These are phyloP conservation scores for Pseudozyma pruni DNA, from an alignment of 1,284 basidiomycete species.

Conservation along the genomic window DNA sequence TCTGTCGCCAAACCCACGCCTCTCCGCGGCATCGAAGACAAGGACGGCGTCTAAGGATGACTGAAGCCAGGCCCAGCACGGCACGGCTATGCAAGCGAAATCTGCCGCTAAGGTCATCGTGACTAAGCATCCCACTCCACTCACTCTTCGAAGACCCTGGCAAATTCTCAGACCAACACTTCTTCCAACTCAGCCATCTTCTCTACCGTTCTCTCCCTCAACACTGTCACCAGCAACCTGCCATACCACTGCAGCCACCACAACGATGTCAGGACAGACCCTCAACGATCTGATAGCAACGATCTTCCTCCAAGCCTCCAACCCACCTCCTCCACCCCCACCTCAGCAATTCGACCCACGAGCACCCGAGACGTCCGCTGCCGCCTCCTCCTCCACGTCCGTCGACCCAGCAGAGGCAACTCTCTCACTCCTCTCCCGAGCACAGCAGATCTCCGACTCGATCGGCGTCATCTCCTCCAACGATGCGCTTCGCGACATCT, in stretches of 20 bases:
- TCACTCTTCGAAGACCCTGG: too few relatives aligned
- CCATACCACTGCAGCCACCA: neutral
- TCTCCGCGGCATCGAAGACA: too few relatives aligned
- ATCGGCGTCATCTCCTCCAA: slow-evolving; percentile 50
- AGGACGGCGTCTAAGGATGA: too few relatives aligned
- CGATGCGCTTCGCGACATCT: slow-evolving; percentile 54
- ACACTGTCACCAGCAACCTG: neutral
- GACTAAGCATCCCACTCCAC: slow-evolving; percentile 1
- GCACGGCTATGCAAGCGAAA: too few relatives aligned
- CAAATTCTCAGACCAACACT: slow-evolving; percentile 25
- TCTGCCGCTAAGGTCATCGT: neutral
- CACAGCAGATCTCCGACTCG: slow-evolving; percentile 48
- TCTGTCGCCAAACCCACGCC: too few relatives aligned
- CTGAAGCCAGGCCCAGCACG: neutral
- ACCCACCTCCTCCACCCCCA: slow-evolving; percentile 34
- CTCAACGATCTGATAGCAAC: slow-evolving; percentile 38
- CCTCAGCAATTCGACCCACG: slow-evolving; percentile 26
- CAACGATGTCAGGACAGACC: slow-evolving; percentile 31
- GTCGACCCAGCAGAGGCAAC: slow-evolving; percentile 22
- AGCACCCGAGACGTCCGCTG: slow-evolving; percentile 10
- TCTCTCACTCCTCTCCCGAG: slow-evolving; percentile 24
- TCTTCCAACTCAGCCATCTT: slow-evolving; percentile 14
- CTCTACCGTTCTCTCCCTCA: neutral
- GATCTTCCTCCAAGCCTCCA: slow-evolving; percentile 26
- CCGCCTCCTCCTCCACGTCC: slow-evolving; percentile 2